Conservation (phyloP, 495 filamentous ascomycete species). For the Neurospora tetrasperma region DNA sequence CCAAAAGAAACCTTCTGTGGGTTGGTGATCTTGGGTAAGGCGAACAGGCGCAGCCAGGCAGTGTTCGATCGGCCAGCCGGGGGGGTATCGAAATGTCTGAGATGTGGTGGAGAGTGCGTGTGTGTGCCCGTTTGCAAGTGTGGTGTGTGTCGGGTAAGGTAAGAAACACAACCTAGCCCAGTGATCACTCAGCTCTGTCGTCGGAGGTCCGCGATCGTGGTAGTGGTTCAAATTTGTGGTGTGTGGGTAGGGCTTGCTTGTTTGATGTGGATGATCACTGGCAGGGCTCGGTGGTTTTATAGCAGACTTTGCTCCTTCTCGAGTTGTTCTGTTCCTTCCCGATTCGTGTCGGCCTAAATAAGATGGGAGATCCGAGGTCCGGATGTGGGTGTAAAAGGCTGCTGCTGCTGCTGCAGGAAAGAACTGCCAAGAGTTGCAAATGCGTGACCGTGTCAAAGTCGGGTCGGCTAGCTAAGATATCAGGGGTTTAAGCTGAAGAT, state of each 20-base stretch:
- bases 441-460: background rate
- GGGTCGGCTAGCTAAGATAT: background rate
- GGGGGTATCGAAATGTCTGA: background rate
- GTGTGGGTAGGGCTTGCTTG: background rate
- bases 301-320: background rate
- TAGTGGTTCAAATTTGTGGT: background rate
- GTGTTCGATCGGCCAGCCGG: background rate
- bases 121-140: background rate
- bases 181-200: background rate
- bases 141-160: background rate
- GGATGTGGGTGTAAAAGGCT: background rate
- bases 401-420: background rate
- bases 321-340: background rate
- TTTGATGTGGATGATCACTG: background rate
- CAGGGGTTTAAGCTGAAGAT: background rate
- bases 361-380: background rate
- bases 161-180: background rate
- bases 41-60: background rate
- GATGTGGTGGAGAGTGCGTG: background rate
- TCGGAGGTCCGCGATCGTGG: background rate
- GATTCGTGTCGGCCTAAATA: background rate
- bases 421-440: background rate
- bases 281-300: background rate
- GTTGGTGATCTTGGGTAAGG: background rate
- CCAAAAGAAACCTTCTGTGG: background rate